Percentiles rank a stretch among this genome's conserved stretches.
Evolutionary conservation across 306 rosid genomes (phyloP).

Genomic region (Pyrus communis): DNA sequence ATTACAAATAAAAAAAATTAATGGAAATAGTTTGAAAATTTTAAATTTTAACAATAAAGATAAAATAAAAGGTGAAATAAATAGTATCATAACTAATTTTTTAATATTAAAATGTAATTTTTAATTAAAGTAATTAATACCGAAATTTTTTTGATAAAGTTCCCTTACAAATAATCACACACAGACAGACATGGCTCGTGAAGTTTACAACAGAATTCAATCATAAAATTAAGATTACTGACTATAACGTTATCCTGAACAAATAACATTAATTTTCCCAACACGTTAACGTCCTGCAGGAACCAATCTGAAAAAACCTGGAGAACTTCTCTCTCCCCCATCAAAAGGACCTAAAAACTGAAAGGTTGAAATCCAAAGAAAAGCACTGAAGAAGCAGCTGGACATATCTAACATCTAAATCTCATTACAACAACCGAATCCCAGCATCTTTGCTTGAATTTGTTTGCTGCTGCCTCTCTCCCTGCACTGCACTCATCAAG

Average conservation of each 20-base stretch:
- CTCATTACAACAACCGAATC: background rate
- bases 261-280: background rate
- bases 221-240: background rate
- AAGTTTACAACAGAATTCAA: background rate
- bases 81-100: no score
- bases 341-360: background rate
- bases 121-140: no score
- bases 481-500: background rate
- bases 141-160: rapidly evolving
- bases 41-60: rapidly evolving
- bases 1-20: background rate
- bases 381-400: background rate
- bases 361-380: background rate
- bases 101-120: no score
- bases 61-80: no score
- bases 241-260: background rate
- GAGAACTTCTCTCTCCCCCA: background rate
- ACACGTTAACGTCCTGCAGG: background rate
- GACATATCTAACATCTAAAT: background rate
- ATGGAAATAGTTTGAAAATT: no score
- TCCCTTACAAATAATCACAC: no score
- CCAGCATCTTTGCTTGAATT: background rate
- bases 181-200: background rate
- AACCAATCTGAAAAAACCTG: background rate
- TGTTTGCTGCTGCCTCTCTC: background rate